Evolutionary conservation across 2,329 filamentous ascomycete species (phyloP), one percentile per base, ranked within the genome.

Genomic region (Hypomyces rosellus): DNA sequence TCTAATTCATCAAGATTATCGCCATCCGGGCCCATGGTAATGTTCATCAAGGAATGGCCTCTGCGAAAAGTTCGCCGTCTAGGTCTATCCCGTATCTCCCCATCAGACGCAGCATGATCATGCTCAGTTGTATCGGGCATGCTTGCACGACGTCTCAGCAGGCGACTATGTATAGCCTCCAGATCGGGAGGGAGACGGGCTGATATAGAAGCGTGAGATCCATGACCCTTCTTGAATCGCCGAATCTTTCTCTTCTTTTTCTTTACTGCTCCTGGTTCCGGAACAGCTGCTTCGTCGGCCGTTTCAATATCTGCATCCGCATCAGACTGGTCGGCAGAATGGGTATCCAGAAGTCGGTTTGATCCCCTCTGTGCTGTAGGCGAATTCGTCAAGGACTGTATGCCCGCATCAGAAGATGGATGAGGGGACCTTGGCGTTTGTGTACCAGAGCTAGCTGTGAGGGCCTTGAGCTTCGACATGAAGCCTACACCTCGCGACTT

Each of bases 291-390:
- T 63, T 96, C 91, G 47, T 90, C 89, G 0, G 84, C 88, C 41
- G 89, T 95, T 64, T 95, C 91, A 1, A 85, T 88, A 65, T 93
- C 89, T 1, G 86, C 78, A 52, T 79, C 77, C 22, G 72, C 72
- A 40, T 74, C 69, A 8, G 65, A 65, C 52, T 69, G 64, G 51
- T 77, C 76, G 56, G 80, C 78, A 39, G 71, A 67, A 49, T 82
- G 65, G 1, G 76, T 80, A 16, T 76, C 72, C 9, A 78, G 78
- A 55, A 81, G 72, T 50, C 74, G 72, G 43, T 74, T 70, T 30
- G 71, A 69, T 18, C 67, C 61, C 37, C 76, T 72, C 2, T 68
- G 61, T 6, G 67, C 61, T 1, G 70, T 72, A 2, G 81, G 78
- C 11, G 80, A 80, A 55, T 66, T 74, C 5, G 70, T 60, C 12